Evolutionary conservation across 1,284 basidiomycete species (phyloP).

Genomic region (Pseudozyma thailandica): DNA sequence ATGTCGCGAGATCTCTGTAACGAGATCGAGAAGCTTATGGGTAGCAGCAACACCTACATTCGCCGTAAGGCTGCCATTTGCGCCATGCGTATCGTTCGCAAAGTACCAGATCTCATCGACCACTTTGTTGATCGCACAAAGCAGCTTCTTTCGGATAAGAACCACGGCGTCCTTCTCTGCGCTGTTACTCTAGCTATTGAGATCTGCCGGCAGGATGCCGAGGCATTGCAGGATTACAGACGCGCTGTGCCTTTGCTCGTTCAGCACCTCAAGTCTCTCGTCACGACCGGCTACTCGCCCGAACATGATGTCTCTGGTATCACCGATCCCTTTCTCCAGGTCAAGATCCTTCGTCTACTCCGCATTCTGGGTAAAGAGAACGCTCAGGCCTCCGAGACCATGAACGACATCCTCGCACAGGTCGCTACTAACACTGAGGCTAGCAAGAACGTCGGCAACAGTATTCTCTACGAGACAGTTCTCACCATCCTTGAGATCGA

Average conservation of each 20-base stretch:
- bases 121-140: slow-evolving; percentile 91
- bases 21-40: slow-evolving; percentile 96
- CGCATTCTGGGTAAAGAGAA: slow-evolving; percentile 88
- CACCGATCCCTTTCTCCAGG: slow-evolving; percentile 97
- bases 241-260: slow-evolving; percentile 92
- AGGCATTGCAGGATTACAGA: slow-evolving; percentile 84
- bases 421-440: slow-evolving; percentile 99
- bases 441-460: slow-evolving; percentile 97
- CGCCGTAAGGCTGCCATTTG: slow-evolving; percentile 99
- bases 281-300: slow-evolving; percentile 96
- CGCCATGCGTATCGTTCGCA: slow-evolving; percentile 93
- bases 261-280: slow-evolving; percentile 91
- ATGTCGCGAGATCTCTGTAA: slow-evolving; percentile 67
- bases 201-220: slow-evolving; percentile 85
- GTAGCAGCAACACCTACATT: slow-evolving; percentile 97
- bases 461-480: slow-evolving; percentile 97
- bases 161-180: slow-evolving; percentile 93
- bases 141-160: slow-evolving; percentile 90
- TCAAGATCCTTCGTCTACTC: slow-evolving; percentile 94
- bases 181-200: slow-evolving; percentile 94
- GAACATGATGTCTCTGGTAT: slow-evolving; percentile 99
- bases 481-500: slow-evolving; percentile 98
- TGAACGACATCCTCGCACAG: slow-evolving; percentile 99
- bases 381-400: slow-evolving; percentile 84
- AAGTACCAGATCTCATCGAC: slow-evolving; percentile 94